Percentiles rank a stretch among this genome's conserved stretches.
Conservation (phyloP, 2,329 filamentous ascomycete species). For the Verticillium klebahnii region DNA sequence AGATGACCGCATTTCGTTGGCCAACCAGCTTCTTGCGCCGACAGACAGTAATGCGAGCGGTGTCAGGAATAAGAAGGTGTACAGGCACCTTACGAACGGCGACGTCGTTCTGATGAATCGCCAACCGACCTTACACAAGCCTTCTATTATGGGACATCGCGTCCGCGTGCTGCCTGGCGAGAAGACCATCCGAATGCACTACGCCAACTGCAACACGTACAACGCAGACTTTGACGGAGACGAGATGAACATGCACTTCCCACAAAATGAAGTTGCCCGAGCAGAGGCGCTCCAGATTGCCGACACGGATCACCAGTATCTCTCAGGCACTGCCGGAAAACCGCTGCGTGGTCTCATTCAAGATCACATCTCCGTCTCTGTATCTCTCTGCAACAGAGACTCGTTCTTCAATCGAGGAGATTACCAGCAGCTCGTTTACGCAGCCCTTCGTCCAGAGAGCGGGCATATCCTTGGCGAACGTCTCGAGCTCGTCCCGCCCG, state of each 20-base stretch:
- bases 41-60: conserved; percentile 70
- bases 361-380: conserved; percentile 94
- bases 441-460: conserved; percentile 81
- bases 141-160: conserved; percentile 97
- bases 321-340: conserved; percentile 89
- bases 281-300: conserved; percentile 91
- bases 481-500: conserved; percentile 75
- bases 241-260: conserved; percentile 99
- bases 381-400: conserved; percentile 85
- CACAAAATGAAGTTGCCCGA: conserved; percentile 90
- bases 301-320: conserved; percentile 95
- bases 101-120: conserved; percentile 99
- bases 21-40: conserved; percentile 87
- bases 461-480: conserved; percentile 80
- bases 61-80: conserved; percentile 89
- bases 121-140: conserved; percentile 95
- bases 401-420: conserved; percentile 83
- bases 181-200: conserved; percentile 98
- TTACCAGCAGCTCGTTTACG: conserved; percentile 93
- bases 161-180: conserved; percentile 89
- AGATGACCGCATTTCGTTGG: conserved; percentile 83
- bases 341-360: conserved; percentile 94
- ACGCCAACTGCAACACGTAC: conserved; percentile 99
- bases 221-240: conserved; percentile 99
- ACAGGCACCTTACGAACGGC: conserved; percentile 91